Evolutionary conservation across 2,329 filamentous ascomycete genomes (phyloP), one percentile per base, ranked within the genome.

Genomic region (Alternaria panax): DNA sequence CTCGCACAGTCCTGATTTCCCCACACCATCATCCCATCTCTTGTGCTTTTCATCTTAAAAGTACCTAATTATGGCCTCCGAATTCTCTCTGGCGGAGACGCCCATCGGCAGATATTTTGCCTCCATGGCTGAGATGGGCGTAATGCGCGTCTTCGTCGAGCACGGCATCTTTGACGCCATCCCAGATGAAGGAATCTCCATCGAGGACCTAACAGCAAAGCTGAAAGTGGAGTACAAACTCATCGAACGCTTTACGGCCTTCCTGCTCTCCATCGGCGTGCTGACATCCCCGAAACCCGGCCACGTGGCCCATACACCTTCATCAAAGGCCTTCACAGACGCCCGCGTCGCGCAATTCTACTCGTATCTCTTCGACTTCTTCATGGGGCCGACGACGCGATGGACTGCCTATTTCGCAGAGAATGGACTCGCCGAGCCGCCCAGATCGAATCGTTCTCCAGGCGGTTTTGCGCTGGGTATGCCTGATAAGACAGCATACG

Each of bases 401-500:
- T 59, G 52, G 57, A 40, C 45, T n/a, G 57, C 38, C 12, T 56
- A 59, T 22, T 59, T 59, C 22, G 51, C 36, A n/a, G 30, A 28
- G 38, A 55, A 59, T n/a, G 57, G 57, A 28, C 57, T 51, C 4
- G 57, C 52, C 12, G 57, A 59, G 40, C 57, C 57, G 46, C 22
- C 36, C 30, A 38, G 45, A 16, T 50, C 57, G 25, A 56, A 59
- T 47, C 57, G 57, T 20, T 50, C 57, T 5, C 52, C 57, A 16
- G 42, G 40, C 9, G 45, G 52, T 3, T 46, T 56, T 40, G 57
- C 52, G 24, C 28, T 56, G 22, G 57, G 57, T n/a, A 50, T 56
- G 43, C 57, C 52, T 25, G 57, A 59, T 41, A 59, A 56, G 57
- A 59, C 57, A n/a, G 43, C 46, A 9, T 59, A 59, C 43, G 52